These are phyloP conservation scores for Cruciata laevipes DNA, from an alignment of 257 asterid genomes.

Conservation along the genomic window DNA sequence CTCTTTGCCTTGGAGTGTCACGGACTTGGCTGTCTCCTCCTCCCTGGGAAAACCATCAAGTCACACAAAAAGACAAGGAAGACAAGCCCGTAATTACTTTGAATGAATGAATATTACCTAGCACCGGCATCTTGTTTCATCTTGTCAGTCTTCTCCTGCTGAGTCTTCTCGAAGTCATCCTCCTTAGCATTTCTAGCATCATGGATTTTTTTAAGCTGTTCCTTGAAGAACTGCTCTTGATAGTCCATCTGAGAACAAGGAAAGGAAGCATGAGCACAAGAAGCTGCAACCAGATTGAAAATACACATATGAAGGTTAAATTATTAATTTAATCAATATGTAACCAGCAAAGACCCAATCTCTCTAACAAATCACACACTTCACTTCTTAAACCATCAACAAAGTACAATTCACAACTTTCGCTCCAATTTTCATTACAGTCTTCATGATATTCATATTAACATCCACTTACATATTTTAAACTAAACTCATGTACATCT, in stretches of 20 bases:
- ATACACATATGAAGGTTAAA: background rate
- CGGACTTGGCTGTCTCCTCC: constrained; percentile 31
- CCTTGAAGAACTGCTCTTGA: constrained; percentile 47
- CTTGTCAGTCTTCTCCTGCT: constrained; percentile 39
- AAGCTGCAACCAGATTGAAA: background rate
- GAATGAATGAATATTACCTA: constrained; percentile 36
- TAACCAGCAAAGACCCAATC: background rate
- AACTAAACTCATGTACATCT: background rate
- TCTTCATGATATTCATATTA: background rate
- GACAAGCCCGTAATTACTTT: background rate
- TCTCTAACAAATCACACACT: background rate
- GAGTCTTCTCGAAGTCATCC: constrained; percentile 48
- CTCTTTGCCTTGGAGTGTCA: constrained; percentile 37
- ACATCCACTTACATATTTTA: too few relatives aligned
- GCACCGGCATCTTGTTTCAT: constrained; percentile 32
- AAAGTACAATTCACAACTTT: background rate
- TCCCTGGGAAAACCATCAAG: constrained; percentile 24
- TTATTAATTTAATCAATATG: background rate
- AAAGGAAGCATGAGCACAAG: background rate
- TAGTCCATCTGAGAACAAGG: constrained; percentile 53
- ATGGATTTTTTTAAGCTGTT: constrained; percentile 30
- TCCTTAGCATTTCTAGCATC: constrained; percentile 47
- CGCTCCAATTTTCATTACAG: background rate
- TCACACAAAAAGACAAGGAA: background rate
- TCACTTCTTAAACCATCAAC: background rate